Base-by-base conservation (phyloP, 2,329 filamentous ascomycete species). In the Pezicula radicicola region DNA sequence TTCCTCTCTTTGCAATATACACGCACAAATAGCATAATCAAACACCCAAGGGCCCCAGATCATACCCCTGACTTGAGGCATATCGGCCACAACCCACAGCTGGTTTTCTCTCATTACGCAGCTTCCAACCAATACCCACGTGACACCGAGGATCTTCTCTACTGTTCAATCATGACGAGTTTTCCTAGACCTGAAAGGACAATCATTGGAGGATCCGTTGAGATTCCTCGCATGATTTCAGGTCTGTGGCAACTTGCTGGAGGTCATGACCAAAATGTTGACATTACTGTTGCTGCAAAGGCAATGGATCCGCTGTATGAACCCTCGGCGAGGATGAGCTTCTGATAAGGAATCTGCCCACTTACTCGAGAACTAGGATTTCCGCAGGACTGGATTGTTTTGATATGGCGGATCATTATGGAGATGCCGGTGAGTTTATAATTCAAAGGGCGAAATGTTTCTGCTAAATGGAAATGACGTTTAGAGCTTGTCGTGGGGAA, bases 161-260 rank as follows among this genome's bases (percentile, higher is more conserved):
- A 33, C 7, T 13, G 12, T 4, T 33, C 30, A 3, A 33, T 13
- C 9, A 33, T 33, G 9, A 13, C 15, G 15, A 40, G 15, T 16
- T 4, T 21, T 40, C n/a, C 15, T 16, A 10, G 9, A 16, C 42
- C 42, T 5, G 42, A 45, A 28, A 37, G 28, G 36, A 37, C 40
- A 6, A 18, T 43, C 4, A 53, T 52, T 28, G 47, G 51, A 9
- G 49, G 37, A 6, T 50, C 49, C 3, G 30, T 55, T 40, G 45
- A 53, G 13, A 53, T 57, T n/a, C 52, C 57, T 40, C 51, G 57
- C 1, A 50, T 57, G 47, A 48, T 57, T 18, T 50, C 46, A 4
- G 55, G 55, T 25, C 41, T 57, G 15, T 55, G 55, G 57, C 55
- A 59, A 28, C 51, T 59, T 35, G 56, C 56, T 8, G 55, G 56